Evolutionary conservation across 2,329 filamentous ascomycete species (phyloP).

Genomic region (Cyphellophora europaea): DNA sequence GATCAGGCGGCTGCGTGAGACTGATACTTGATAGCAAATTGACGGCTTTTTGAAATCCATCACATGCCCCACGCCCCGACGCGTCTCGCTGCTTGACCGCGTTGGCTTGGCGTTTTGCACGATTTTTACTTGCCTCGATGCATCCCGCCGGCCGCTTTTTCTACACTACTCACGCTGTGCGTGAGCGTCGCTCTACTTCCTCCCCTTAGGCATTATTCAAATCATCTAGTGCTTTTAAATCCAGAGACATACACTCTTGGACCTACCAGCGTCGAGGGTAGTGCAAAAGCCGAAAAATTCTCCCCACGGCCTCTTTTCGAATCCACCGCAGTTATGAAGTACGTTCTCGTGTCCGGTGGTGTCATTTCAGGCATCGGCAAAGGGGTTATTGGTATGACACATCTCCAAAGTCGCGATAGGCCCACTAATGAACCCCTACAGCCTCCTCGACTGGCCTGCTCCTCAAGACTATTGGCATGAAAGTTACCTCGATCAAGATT

Average conservation of each 20-base stretch:
- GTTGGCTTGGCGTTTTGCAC: neutral
- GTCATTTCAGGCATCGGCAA: slow-evolving; percentile 45
- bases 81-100: neutral
- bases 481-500: slow-evolving; percentile 61
- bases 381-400: slow-evolving; percentile 55
- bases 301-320: no score
- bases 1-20: no score
- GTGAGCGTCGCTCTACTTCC: no score
- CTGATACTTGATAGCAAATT: no score
- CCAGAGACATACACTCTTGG: no score
- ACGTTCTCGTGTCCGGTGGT: slow-evolving; percentile 69
- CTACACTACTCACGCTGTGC: neutral
- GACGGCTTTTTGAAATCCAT: no score
- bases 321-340: slow-evolving; percentile 51
- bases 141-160: neutral
- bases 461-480: slow-evolving; percentile 71
- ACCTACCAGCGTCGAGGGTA: no score
- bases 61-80: slow-evolving; percentile 1
- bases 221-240: no score
- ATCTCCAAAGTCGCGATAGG: slow-evolving; percentile 18
- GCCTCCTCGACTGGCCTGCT: slow-evolving; percentile 65
- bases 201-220: no score
- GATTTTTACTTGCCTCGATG: neutral
- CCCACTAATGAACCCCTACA: slow-evolving; percentile 25
- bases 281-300: no score